Base-by-base conservation (phyloP, 345 rosid genomes). In the Gossypium raimondii region DNA sequence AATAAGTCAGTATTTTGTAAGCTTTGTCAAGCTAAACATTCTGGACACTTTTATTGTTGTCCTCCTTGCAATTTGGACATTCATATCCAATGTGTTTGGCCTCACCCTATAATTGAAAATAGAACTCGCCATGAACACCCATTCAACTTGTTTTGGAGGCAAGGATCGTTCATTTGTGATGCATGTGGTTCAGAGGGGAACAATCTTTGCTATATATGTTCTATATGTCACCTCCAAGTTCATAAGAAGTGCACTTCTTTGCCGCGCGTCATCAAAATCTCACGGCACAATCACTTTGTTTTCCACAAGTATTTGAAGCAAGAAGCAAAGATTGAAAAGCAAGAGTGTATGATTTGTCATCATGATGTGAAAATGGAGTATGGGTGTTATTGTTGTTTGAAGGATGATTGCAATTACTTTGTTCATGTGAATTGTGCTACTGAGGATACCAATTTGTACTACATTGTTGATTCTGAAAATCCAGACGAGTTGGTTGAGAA, bases 111-210 rank as follows among this genome's bases (percentile, higher is more conserved):
- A 29, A 53, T 53, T 53, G 45, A 34, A 34, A 20, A 62, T 34
- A 62, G 34, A 62, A 38, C 24, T 16, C 65, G n/a, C 17, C 67
- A 63, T 63, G 67, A 63, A 2, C 67, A 63, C 18, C 47, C 67
- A 34, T 63, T 38, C 22, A 34, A 9, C 6, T 38, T 63, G 22
- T 38, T 34, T 16, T 63, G 20, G 24, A 63, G 22, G 38, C 48
- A 1, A 38, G 67, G 12, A 2, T 17, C 45, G 11, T 63, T 63
- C 18, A 38, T 38, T 63, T 63, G 48, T 17, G 47, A 63, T 9
- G 48, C 67, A 7, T 34, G 67, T 16, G 67, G 67, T 17, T 2
- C 11, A 0, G 25, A 64, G 14, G 68, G 68, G 0, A 41, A 10
- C 2, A 9, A n/a, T 64, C 9, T n/a, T n/a, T 64, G 9, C 14